Evolutionary conservation across 495 filamentous ascomycete genomes (phyloP).

Genomic region (Neurospora tetrasperma): DNA sequence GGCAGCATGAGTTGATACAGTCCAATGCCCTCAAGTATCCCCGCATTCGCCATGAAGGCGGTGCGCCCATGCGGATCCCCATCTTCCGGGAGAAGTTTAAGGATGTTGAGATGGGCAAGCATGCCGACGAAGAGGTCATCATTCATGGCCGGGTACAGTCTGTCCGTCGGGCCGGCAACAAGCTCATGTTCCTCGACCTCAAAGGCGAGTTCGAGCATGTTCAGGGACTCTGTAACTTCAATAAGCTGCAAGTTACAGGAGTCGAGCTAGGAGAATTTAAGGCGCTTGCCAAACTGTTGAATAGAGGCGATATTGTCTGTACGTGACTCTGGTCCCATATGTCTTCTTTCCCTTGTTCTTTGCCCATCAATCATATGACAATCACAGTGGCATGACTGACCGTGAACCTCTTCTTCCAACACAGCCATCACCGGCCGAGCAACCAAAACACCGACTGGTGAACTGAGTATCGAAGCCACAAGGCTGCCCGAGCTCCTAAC

Average conservation of each 20-base stretch:
- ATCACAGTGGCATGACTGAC: constrained; percentile 1
- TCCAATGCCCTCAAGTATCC: constrained; percentile 32
- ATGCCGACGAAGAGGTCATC: constrained; percentile 31
- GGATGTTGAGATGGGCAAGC: constrained; percentile 12
- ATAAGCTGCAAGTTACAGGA: constrained; percentile 36
- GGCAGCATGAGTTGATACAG: constrained; percentile 20
- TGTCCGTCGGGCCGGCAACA: constrained; percentile 41
- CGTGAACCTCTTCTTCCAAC: constrained; percentile 1
- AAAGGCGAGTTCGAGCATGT: constrained; percentile 56
- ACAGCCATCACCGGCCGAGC: constrained; percentile 56
- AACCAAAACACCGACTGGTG: constrained; percentile 59
- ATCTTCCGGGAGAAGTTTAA: constrained; percentile 29
- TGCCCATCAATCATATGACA: neutral
- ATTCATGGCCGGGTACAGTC: constrained; percentile 38
- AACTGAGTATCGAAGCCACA: constrained; percentile 63
- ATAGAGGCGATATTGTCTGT: constrained; percentile 66
- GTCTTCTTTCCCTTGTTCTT: constrained; percentile 6
- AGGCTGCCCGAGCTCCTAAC: constrained; percentile 60
- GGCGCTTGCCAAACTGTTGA: constrained; percentile 44
- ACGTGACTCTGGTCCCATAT: constrained; percentile 36
- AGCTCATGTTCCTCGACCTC: constrained; percentile 78
- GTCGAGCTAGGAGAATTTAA: constrained; percentile 39
- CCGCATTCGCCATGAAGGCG: constrained; percentile 19
- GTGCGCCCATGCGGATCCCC: constrained; percentile 24
- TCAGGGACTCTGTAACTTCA: constrained; percentile 63